Evolutionary conservation across 169 alveolate genomes (phyloP).

Genomic region (Plasmodium fragile): DNA sequence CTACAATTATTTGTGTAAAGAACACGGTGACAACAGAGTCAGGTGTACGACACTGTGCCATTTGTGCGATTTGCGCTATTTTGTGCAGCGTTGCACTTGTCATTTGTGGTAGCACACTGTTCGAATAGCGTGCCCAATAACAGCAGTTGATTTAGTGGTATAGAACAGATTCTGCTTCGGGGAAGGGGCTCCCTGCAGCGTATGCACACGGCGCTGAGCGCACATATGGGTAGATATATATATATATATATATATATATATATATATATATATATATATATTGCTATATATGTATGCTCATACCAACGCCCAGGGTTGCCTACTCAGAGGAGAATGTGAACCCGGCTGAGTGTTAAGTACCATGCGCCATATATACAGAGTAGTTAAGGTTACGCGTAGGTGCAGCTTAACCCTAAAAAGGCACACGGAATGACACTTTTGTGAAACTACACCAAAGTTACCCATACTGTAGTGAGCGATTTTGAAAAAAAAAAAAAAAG

Average conservation of each 20-base stretch:
- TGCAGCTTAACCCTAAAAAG: not conserved
- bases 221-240: not conserved
- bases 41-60: not conserved
- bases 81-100: not conserved
- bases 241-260: not conserved
- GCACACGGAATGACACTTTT: not conserved
- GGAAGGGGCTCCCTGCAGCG: not conserved
- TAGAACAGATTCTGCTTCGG: not conserved
- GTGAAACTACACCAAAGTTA: conserved; percentile 1
- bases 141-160: not conserved
- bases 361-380: not conserved
- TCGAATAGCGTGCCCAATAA: not conserved
- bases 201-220: not conserved
- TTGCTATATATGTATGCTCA: not conserved
- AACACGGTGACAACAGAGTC: not conserved
- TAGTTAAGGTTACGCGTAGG: not conserved
- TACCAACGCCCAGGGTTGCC: not conserved
- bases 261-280: not conserved
- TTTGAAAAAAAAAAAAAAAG: not conserved
- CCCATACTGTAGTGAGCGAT: not conserved
- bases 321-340: not conserved
- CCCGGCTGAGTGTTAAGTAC: not conserved
- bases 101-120: not conserved
- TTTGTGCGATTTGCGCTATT: not conserved
- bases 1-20: not conserved